Base-by-base conservation (phyloP, 192 early-diverging fungal species). In the Coemansia sp. region DNA sequence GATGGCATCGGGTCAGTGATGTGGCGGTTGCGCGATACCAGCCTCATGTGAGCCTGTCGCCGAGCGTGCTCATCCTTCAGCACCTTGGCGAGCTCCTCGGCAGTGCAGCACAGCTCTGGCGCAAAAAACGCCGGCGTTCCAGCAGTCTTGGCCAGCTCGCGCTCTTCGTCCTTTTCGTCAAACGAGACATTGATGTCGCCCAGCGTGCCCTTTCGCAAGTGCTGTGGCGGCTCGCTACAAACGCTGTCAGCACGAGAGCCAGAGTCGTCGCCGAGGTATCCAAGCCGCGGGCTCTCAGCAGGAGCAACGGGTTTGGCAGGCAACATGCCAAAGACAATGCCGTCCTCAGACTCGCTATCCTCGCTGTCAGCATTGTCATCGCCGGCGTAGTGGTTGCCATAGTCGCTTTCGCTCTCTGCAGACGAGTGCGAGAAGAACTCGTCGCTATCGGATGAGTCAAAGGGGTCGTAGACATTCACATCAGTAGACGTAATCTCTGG, bases 101-200 rank as follows among this genome's bases (percentile, higher is more conserved):
- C 56, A 3, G 76, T 85, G 67, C 90, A 90, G 78, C 96, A 99
- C 18, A 97, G 83, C 76, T 99, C 97, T 18, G 97, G 97, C 33
- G 97, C 97, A 86, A 99, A 99, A 70, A 99, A 99, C 2, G 97
- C 95, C 2, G 97, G 97, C 18, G 90, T 92, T 1, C 97, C 97
- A 4, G 93, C 95, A 2, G 97, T 99, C 69, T 95, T 94, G 42
- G 91, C 90, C 39, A 99, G 84, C 75, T 97, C 95, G 45, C 88
- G 82, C 73, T 96, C 92, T 66, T 93, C 79, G 11, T 71, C 74
- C 69, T 83, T 69, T 16, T 83, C 80, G 79, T 31, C 70, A 66
- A 78, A 85, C 65, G 66, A 64, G 76, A 65, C 70, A 63, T 62
- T 55, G 41, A 71, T 82, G 58, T 62, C 77, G 36, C 66, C 66